Evolutionary conservation across 306 rosid genomes (phyloP), one percentile per base, ranked within the genome.

Genomic region (Castanea crenata): DNA sequence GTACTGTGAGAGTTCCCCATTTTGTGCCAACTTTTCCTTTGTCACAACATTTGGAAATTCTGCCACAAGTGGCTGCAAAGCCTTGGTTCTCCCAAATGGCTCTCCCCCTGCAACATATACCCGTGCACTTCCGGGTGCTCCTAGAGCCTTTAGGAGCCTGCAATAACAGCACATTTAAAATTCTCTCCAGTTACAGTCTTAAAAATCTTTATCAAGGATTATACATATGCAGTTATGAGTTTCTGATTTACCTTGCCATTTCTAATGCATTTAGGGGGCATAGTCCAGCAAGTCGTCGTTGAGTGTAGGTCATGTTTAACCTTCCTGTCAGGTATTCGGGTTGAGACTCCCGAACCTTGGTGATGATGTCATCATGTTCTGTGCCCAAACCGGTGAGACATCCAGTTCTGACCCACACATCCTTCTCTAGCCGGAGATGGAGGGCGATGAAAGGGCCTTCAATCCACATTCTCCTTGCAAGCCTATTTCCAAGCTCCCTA

Each of bases 321-420:
- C 82, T 74, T 61, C 88, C 89, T 1, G 89, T 89, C 8, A 87
- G 90, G 63, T 81, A 81, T 25, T 89, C 89, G 1, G 89, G 89
- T 58, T 71, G 88, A 52, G 87, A 85, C 49, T 59, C 75, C 76
- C 88, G 88, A 65, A 54, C 10, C 72, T 83, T 56, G 61, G 80
- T 31, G 72, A 89, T 76, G 21, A 81, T 49, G 11, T 78, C 54
- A 27, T 89, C 92, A 13, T 73, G 79, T 49, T 83, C 77, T 0
- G 74, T 78, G 34, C 92, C 92, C 55, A 89, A 80, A 72, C 92
- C 92, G 14, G 91, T 89, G 51, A 16, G 88, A 51, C 92, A 89
- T 35, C 92, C 92, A 3, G 89, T 85, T 87, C 92, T 79, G 59
- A 89, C 89, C 90, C 90, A 89, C 38, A 89, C 91, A 76, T 87